A percentile compares a stretch with the other conserved stretches of the same genome.
phyloP scores from a whole-genome alignment of 202 grass and related monocot species.

The Setaria italica region DNA sequence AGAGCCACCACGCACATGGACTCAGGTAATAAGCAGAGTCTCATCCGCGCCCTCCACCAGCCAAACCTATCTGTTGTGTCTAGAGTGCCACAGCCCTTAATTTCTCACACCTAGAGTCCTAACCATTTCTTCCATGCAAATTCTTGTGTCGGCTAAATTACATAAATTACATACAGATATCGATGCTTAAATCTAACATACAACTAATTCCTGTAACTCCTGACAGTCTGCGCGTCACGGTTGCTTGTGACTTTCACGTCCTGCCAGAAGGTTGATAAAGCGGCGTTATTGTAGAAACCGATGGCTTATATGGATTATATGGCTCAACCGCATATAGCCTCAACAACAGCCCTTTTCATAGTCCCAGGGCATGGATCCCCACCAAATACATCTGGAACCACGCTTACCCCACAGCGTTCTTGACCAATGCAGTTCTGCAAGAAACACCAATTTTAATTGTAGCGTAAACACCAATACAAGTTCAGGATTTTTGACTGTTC shows the following conservation, averaged over 20 bases:
- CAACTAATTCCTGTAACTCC: conserved; percentile 46
- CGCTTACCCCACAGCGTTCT: conserved; percentile 67
- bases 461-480: not conserved
- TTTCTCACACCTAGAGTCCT: conserved; percentile 28
- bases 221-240: conserved; percentile 47
- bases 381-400: conserved; percentile 79
- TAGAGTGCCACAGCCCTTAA: conserved; percentile 6
- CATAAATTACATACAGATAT: conserved; percentile 45
- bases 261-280: conserved; percentile 55
- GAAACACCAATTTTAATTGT: conserved; percentile 21
- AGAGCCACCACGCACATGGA: conserved; percentile 46
- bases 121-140: conserved; percentile 38
- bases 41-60: conserved; percentile 36
- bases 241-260: conserved; percentile 72
- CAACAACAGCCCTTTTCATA: conserved; percentile 84
- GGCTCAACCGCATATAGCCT: conserved; percentile 71
- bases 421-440: conserved; percentile 81
- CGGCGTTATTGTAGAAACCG: not conserved
- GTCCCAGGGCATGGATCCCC: conserved; percentile 93
- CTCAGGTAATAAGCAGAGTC: conserved; percentile 65
- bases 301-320: conserved; percentile 3
- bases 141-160: conserved; percentile 33
- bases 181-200: conserved; percentile 38
- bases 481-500: not conserved
- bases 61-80: conserved; percentile 8